phyloP scores from a whole-genome alignment of 1,284 basidiomycete species.

The Microbotryum silenes-acaulis region DNA sequence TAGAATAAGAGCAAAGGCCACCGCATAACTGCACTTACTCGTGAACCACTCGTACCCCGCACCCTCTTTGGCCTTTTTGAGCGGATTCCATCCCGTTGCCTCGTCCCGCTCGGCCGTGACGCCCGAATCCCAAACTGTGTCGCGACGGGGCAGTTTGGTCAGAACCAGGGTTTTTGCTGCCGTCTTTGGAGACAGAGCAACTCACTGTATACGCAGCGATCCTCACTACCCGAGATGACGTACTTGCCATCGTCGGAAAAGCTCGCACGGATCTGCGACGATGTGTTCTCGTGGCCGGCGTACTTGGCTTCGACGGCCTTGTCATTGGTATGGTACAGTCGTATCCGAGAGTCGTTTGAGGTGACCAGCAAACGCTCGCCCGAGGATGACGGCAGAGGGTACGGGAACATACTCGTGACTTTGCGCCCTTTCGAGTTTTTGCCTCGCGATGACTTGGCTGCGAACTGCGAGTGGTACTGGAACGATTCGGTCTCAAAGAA shows the following conservation, averaged over 20 bases:
- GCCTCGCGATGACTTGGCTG: slow-evolving; percentile 37
- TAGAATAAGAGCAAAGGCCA: no score
- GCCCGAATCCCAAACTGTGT: slow-evolving; percentile 23
- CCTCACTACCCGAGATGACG: slow-evolving; percentile 40
- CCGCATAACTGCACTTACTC: slow-evolving; percentile 10
- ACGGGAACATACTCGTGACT: slow-evolving; percentile 39
- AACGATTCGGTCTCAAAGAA: slow-evolving; percentile 39
- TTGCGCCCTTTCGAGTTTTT: slow-evolving; percentile 40
- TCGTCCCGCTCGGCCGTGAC: slow-evolving; percentile 7
- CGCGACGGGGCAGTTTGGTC: not conserved
- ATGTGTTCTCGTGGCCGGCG: slow-evolving; percentile 34
- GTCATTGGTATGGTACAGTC: slow-evolving; percentile 38
- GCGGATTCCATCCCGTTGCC: slow-evolving; percentile 6
- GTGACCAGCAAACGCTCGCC: slow-evolving; percentile 40
- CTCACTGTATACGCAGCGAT: slow-evolving; percentile 34
- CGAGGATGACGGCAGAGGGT: slow-evolving; percentile 25
- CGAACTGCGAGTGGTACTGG: slow-evolving; percentile 34
- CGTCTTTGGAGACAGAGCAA: not conserved
- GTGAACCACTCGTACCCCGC: slow-evolving; percentile 23
- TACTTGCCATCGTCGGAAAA: slow-evolving; percentile 37
- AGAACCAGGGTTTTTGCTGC: not conserved
- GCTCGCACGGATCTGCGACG: slow-evolving; percentile 39
- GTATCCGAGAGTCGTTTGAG: slow-evolving; percentile 42
- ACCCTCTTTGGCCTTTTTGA: slow-evolving; percentile 22
- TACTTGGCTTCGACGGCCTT: slow-evolving; percentile 33